Conservation (phyloP, 129 eudicot species). For the Flaveria robusta region DNA sequence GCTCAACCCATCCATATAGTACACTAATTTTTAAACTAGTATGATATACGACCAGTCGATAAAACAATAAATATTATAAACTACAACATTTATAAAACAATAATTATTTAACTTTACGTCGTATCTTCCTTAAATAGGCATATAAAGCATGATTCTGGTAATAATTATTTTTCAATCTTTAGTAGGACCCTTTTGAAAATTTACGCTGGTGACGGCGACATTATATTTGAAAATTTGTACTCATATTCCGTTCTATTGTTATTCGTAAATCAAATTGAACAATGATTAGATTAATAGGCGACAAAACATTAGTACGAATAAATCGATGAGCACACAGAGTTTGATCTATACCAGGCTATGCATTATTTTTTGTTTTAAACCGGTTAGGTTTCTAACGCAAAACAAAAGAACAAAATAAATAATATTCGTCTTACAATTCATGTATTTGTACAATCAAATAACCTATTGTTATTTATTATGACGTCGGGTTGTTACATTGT, state of each 20-base stretch:
- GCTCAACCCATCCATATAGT: too few relatives aligned
- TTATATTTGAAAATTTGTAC: neutral
- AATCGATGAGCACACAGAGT: neutral
- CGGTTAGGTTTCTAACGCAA: neutral
- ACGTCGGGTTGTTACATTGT: too few relatives aligned
- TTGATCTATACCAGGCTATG: neutral
- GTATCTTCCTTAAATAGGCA: neutral
- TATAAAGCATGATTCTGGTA: neutral
- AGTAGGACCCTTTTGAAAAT: slow-evolving; percentile 12
- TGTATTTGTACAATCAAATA: neutral
- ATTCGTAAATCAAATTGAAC: neutral
- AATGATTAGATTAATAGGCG: neutral
- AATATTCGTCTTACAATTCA: neutral
- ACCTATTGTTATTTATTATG: neutral
- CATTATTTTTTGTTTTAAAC: neutral
- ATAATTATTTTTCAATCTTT: neutral
- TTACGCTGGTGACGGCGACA: slow-evolving; percentile 8
- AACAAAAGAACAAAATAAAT: too few relatives aligned
- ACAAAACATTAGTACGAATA: neutral
- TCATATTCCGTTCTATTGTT: neutral
- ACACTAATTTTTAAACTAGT: too few relatives aligned
- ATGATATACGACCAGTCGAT: too few relatives aligned
- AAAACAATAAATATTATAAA: too few relatives aligned
- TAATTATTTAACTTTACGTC: neutral
- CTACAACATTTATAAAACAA: neutral